phyloP scores from a whole-genome alignment of 176 grass and related monocot genomes.

The Oropetium thomaeum region DNA sequence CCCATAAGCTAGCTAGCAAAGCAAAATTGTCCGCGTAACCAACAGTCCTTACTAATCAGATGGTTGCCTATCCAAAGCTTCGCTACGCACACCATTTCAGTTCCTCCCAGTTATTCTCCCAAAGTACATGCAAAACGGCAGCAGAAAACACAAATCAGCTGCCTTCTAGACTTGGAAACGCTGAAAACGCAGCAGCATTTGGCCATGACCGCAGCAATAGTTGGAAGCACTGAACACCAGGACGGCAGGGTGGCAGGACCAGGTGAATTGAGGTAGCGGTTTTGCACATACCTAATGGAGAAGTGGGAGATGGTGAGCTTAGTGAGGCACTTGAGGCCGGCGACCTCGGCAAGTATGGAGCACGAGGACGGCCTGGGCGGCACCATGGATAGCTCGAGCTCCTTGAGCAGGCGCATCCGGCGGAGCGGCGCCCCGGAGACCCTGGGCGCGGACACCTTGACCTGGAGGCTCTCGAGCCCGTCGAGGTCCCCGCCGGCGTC shows the following conservation, averaged over 20 bases:
- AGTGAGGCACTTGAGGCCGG: slow-evolving; percentile 63
- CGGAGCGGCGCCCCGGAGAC: slow-evolving; percentile 54
- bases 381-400: slow-evolving; percentile 77
- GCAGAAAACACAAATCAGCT: not conserved
- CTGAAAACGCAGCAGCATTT: not conserved
- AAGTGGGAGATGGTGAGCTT: slow-evolving; percentile 84
- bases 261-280: not conserved
- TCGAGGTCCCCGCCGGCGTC: slow-evolving; percentile 58
- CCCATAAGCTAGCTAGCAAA: slow-evolving; percentile 1
- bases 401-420: slow-evolving; percentile 69
- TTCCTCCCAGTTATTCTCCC: not conserved
- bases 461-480: slow-evolving; percentile 69
- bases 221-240: not conserved
- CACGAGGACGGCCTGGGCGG: slow-evolving; percentile 66
- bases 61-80: not conserved
- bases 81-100: not conserved
- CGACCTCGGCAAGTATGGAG: slow-evolving; percentile 73
- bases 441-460: slow-evolving; percentile 81
- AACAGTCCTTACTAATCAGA: not conserved
- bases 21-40: not conserved
- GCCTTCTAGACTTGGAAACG: not conserved
- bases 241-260: not conserved
- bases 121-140: not conserved
- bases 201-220: not conserved
- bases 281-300: slow-evolving; percentile 56